These are phyloP conservation scores for Voacanga thouarsii DNA, from an alignment of 257 asterid genomes.

Conservation along the genomic window DNA sequence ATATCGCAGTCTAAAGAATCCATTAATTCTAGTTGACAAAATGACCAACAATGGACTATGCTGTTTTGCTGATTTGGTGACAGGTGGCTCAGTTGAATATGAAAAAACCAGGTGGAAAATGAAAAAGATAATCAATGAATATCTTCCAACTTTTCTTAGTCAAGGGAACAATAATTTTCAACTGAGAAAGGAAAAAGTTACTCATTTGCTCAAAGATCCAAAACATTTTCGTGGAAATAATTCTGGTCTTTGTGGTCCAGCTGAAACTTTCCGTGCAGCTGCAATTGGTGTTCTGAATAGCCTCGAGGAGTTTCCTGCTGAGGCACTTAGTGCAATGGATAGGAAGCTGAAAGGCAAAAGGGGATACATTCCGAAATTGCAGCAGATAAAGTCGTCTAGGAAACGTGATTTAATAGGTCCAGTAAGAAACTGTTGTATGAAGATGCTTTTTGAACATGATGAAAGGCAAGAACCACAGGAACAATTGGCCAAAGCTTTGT, in stretches of 20 bases:
- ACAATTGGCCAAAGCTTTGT: constrained; percentile 58
- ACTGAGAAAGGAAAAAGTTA: constrained; percentile 35
- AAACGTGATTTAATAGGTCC: constrained; percentile 18
- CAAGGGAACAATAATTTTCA: constrained; percentile 29
- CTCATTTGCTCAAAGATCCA: constrained; percentile 43
- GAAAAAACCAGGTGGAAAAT: constrained; percentile 50
- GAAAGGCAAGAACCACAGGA: constrained; percentile 45
- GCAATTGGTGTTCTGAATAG: constrained; percentile 47
- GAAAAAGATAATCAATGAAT: constrained; percentile 42
- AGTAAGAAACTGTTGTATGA: constrained; percentile 41
- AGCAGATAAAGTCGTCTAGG: constrained; percentile 17
- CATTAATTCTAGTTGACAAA: constrained; percentile 42
- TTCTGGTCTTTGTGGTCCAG: constrained; percentile 21
- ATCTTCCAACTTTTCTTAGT: constrained; percentile 40
- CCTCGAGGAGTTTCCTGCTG: constrained; percentile 47
- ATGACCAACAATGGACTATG: constrained; percentile 66
- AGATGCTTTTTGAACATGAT: constrained; percentile 44
- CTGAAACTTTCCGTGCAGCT: constrained; percentile 46
- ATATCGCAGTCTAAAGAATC: constrained; percentile 27
- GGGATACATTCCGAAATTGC: constrained; percentile 41
- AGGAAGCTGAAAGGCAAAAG: constrained; percentile 53
- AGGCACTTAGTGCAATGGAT: constrained; percentile 51
- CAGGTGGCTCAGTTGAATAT: constrained; percentile 37
- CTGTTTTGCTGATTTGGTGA: constrained; percentile 44
- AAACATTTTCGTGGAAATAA: constrained; percentile 30